Base-by-base conservation (phyloP, 2,329 filamentous ascomycete species). In the Talaromyces piceae region DNA sequence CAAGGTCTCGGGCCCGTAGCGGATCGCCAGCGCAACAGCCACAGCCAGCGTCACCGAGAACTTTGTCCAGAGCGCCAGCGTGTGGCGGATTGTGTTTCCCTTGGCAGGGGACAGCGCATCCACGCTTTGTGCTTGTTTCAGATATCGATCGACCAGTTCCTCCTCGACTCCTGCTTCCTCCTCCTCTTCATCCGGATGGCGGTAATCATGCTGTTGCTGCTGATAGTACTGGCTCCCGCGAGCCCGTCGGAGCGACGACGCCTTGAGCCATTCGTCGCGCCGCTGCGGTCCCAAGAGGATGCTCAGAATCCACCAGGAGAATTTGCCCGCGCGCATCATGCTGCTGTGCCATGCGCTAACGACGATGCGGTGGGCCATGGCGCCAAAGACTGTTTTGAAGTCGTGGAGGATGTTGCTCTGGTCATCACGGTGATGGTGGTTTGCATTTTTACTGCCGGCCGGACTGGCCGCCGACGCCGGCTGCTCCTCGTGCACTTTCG, bases 11-110 rank as follows among this genome's bases (percentile, higher is more conserved):
- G 74, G 74, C 2, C 74, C 74, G 48, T 75, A 64, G 46, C 67
- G 70, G 41, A 77, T 65, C 6, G 74, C 74, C 3, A 73, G 64
- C n/a, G 73, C 73, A 41, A 77, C 66, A 11, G 74, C 74, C 52
- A 76, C 64, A 37, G 73, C 69, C 41, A 77, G 62, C 12, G 73
- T 72, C 46, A 76, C 59, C 8, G 69, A 73, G 56, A 77, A 76
- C 54, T 71, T 73, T 30, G 74, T 61, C 74, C 74, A 77, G 31
- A 75, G 59, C 51, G 63, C 65, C 7, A 73, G 62, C 30, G 61
- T 66, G 18, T 30, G 51, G 16, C 54, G 45, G 25, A 56, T 23
- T 12, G 8, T 18, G 20, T 49, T 37, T 5, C 37, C 16, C 11
- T 6, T 30, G 41, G 31, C n/a, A n/a, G n/a, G n/a, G n/a, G n/a